Percentiles rank a stretch among this genome's conserved stretches.
phyloP scores from a whole-genome alignment of 495 filamentous ascomycete genomes.

The Penicillium egyptiacum region DNA sequence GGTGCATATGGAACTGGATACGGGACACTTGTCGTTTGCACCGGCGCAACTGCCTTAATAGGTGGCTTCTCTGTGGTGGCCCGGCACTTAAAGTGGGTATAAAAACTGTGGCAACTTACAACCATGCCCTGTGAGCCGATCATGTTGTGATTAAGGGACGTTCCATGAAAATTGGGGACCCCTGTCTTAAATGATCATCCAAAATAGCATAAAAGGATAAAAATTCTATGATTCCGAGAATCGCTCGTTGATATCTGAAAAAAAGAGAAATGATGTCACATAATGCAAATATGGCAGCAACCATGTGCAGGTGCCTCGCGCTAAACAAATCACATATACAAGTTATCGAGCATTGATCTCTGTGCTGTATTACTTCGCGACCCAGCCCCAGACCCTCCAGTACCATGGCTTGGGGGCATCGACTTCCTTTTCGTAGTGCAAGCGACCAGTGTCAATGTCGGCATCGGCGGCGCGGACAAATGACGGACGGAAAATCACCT shows the following conservation, averaged over 20 bases:
- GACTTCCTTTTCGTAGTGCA: conserved; percentile 33
- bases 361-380: conserved; percentile 20
- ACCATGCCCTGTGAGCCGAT: neutral
- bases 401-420: conserved; percentile 32
- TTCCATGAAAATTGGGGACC: neutral
- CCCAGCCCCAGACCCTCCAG: conserved; percentile 26
- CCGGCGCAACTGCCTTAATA: conserved; percentile 40
- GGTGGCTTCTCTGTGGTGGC: conserved; percentile 36
- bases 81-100: conserved; percentile 23
- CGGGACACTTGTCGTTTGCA: conserved; percentile 42
- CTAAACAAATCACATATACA: neutral
- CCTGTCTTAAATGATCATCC: neutral
- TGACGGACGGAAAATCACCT: conserved; percentile 37
- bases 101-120: neutral
- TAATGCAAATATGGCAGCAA: neutral
- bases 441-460: conserved; percentile 43
- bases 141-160: neutral
- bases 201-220: neutral
- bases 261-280: neutral
- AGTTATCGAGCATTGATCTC: neutral
- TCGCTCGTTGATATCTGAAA: neutral
- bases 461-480: conserved; percentile 37
- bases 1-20: conserved; percentile 41
- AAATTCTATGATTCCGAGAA: neutral
- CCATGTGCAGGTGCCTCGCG: neutral